Evolutionary conservation across 2,329 filamentous ascomycete genomes (phyloP), one percentile per base, ranked within the genome.

Genomic region (Aspergillus costaricaensis): DNA sequence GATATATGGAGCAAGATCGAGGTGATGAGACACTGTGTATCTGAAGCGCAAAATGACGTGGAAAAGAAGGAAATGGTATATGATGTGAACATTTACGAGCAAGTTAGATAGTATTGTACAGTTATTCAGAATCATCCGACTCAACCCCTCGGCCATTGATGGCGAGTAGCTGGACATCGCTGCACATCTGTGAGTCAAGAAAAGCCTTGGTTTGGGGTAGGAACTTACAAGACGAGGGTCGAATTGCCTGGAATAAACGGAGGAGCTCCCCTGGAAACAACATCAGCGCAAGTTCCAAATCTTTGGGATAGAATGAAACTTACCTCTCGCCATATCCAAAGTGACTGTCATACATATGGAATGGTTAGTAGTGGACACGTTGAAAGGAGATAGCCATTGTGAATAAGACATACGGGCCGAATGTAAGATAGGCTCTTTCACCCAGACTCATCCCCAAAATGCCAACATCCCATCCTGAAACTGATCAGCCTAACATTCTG

Each of bases 221-320:
- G 1, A 44, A 62, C 63, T 61, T 44, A 67, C 65, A 67, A 67
- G 27, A 67, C 65, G 10, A 67, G 63, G 15, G 54, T 62, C 1
- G 65, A 64, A 23, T 67, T 67, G 3, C 65, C 65, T 0, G 65
- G 65, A 38, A 67, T 67, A 32, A 67, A 65, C 3, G 65, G 65
- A 6, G 65, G 63, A 0, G 63, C 63, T 3, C 65, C 65, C 48
- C 64, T 66, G 15, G 1, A 36, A 32, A 2, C 3, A 5, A 5
- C 10, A 41, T 61, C n/a, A 58, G 58, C 30, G 41, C 15, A 41
- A 8, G 21, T 10, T 19, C 12, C 2, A 6, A 2, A 32, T 21
- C 21, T 21, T 21, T 21, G 21, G 21, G 21, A 21, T 21, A 21
- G 3, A 21, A 21, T 21, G 21, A 4, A 10, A 27, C 60, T n/a